Evolutionary conservation across 257 asterid species (phyloP).

Genomic region (Cynanchum wilfordii): DNA sequence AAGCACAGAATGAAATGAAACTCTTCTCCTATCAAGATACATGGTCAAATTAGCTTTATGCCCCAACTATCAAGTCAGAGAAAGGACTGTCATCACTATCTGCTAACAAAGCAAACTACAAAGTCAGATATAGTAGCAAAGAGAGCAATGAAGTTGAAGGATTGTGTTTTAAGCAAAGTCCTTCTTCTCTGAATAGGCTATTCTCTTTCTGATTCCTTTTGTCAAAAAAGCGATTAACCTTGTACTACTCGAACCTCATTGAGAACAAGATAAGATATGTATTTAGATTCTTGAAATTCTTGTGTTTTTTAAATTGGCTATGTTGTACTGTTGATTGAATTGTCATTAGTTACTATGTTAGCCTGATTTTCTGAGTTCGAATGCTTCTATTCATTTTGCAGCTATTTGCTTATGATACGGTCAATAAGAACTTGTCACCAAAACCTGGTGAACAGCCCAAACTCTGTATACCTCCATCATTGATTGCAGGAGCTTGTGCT

Average conservation of each 20-base stretch:
- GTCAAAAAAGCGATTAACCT: background rate
- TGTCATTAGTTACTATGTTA: background rate
- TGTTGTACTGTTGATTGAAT: background rate
- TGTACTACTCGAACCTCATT: background rate
- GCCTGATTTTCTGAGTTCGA: background rate
- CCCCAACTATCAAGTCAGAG: too few relatives aligned
- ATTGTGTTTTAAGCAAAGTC: too few relatives aligned
- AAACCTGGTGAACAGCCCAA: conserved; percentile 58
- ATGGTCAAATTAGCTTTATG: too few relatives aligned
- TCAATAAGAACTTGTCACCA: conserved; percentile 69
- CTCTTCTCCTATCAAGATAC: too few relatives aligned
- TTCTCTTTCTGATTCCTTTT: too few relatives aligned
- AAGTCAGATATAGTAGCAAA: too few relatives aligned
- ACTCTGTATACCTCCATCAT: conserved; percentile 71
- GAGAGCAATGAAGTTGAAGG: too few relatives aligned
- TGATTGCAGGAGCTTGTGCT: conserved; percentile 93
- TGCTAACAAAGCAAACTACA: too few relatives aligned
- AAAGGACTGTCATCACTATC: too few relatives aligned
- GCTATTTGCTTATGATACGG: conserved; percentile 86
- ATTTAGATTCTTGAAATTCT: background rate
- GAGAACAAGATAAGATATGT: background rate
- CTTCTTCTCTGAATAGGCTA: too few relatives aligned
- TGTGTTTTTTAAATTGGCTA: background rate
- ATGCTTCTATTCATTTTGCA: conserved; percentile 25
- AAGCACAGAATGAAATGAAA: too few relatives aligned